phyloP scores from a whole-genome alignment of 371 early-diverging fungal genomes.

The Nematocida parisii region DNA sequence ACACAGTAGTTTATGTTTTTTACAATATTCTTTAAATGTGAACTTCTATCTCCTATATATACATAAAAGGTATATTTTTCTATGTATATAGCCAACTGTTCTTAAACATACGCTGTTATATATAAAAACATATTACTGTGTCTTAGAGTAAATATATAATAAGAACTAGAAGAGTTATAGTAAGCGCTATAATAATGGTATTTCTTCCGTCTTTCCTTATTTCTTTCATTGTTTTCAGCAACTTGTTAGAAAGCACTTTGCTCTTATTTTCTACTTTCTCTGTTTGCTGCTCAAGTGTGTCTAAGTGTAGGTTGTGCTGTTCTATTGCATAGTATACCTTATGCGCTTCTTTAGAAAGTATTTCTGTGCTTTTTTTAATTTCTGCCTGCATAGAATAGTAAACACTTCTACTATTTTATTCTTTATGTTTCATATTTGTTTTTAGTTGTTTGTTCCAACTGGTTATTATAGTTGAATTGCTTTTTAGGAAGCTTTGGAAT shows the following conservation, averaged over 20 bases:
- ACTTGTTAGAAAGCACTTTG: conserved; percentile 36
- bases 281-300: conserved; percentile 49
- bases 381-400: conserved; percentile 28
- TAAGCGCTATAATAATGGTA: conserved; percentile 45
- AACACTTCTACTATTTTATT: not conserved
- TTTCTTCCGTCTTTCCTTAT: conserved; percentile 42
- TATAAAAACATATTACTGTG: not conserved
- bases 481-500: no score
- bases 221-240: conserved; percentile 39
- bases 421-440: not conserved
- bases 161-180: conserved; percentile 18
- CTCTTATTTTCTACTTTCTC: conserved; percentile 45
- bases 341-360: conserved; percentile 38
- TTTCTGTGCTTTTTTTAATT: conserved; percentile 45
- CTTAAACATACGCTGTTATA: no score
- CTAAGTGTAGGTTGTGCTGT: conserved; percentile 48
- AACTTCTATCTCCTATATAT: no score
- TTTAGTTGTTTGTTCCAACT: no score
- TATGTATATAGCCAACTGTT: no score
- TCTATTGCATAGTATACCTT: conserved; percentile 33
- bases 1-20: no score
- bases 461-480: no score
- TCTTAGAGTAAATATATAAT: conserved; percentile 37
- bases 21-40: no score
- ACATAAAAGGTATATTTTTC: no score